Conservation (phyloP, 169 alveolate species). For the Theileria luwenshuni region DNA sequence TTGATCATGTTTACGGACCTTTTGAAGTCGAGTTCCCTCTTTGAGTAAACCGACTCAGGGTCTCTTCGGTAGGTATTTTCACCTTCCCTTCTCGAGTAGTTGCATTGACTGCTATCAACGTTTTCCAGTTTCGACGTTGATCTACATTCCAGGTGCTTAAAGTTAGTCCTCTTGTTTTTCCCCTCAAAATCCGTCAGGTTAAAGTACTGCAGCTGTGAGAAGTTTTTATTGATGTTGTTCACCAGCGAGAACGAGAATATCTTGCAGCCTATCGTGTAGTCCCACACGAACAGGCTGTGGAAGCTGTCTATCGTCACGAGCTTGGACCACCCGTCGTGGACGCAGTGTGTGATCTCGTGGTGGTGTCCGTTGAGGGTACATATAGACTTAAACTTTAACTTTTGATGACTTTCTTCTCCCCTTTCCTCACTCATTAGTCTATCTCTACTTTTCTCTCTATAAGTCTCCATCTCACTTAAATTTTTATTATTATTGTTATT, state of each 20-base stretch:
- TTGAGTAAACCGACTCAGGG: too few species aligned
- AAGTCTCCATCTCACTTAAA: neutral
- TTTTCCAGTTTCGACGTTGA: neutral
- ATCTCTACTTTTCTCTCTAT: neutral
- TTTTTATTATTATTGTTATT: neutral
- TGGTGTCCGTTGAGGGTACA: conserved; percentile 51
- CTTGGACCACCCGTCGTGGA: conserved; percentile 59
- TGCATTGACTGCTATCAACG: neutral
- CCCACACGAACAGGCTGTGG: conserved; percentile 46
- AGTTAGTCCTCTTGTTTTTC: neutral
- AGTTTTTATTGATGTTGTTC: neutral
- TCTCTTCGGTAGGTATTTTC: too few species aligned
- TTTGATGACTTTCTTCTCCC: neutral
- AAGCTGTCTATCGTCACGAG: conserved; percentile 34
- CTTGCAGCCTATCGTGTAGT: conserved; percentile 50
- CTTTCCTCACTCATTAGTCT: neutral
- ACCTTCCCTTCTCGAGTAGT: neutral
- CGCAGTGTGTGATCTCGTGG: conserved; percentile 36
- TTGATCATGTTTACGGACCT: conserved; percentile 6
- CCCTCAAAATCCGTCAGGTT: neutral
- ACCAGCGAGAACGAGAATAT: conserved; percentile 34
- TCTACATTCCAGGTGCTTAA: neutral
- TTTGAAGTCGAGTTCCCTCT: too few species aligned
- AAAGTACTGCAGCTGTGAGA: neutral
- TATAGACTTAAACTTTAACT: conserved; percentile 8